Base-by-base conservation (phyloP, 305 asterid genomes). In the Solanum hybrid region DNA sequence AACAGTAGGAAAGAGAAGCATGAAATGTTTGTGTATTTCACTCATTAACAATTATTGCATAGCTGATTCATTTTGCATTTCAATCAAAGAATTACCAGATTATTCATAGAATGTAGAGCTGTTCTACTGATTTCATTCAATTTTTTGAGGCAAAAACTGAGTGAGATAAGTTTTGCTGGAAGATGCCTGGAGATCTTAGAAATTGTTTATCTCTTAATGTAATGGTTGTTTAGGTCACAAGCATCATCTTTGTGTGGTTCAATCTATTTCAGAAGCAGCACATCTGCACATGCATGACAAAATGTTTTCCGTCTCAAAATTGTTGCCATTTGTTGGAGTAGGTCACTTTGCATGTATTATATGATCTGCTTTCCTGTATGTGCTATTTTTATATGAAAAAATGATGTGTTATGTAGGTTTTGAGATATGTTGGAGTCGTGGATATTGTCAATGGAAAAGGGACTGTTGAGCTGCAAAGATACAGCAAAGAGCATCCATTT, bases 341-440 rank as follows among this genome's bases (percentile, higher is more conserved):
- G 71, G 18, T 82, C 74, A 28, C 73, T 35, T 29, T 46, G 74
- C 40, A 51, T 84, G 74, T 31, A 20, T 28, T 46, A 83, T 84
- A 46, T 46, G 40, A 28, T 51, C 24, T 37, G 26, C 36, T 51
- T 84, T 57, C 74, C 33, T 31, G 75, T 31, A 46, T 46, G 74
- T 29, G 87, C 40, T 29, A 31, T 84, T 29, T 82, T 83, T 84
- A 29, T 51, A 51, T 29, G 29, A 84, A 84, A 46, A 84, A 51
- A 29, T 84, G 18, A 11, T 83, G 71, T 83, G 80, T 74, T 34
- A 46, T 93, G 92, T 91, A 97, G 99, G 99, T 97, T 69, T 91
- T 97, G 97, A 92, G 99, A 91, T 97, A 96, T 36, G 99, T 97
- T 9, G 99, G 99, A 86, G 98, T 96, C 31, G 99, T 96, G 90